Conservation (phyloP, 2,329 filamentous ascomycete species). For the Alternaria sp. region DNA sequence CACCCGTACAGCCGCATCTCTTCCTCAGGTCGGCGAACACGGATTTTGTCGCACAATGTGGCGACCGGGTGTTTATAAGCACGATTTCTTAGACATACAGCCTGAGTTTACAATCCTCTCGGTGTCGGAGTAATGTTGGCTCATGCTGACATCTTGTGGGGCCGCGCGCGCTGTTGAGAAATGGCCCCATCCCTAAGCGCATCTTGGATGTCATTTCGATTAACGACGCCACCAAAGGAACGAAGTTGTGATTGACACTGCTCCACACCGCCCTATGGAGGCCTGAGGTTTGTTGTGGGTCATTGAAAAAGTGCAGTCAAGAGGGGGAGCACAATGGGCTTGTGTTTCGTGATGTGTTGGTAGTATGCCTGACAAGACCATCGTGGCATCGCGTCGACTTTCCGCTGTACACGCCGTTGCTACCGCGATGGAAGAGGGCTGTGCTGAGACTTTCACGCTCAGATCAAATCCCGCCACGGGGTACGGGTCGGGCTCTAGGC, state of each 20-base stretch:
- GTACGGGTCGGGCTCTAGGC: slow-evolving; percentile 10
- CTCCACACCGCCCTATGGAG: neutral
- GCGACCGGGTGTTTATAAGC: neutral
- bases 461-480: slow-evolving; percentile 17
- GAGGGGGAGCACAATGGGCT: neutral
- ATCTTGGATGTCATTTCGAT: slow-evolving; percentile 11
- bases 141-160: slow-evolving; percentile 10
- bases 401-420: slow-evolving; percentile 3
- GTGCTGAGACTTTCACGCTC: slow-evolving; percentile 20
- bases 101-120: neutral
- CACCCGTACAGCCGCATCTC: slow-evolving; percentile 6
- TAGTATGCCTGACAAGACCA: neutral
- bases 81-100: neutral
- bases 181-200: slow-evolving; percentile 11
- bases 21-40: neutral
- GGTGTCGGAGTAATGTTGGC: slow-evolving; percentile 10
- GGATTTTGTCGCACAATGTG: neutral
- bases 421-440: slow-evolving; percentile 10
- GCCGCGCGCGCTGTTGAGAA: slow-evolving; percentile 4
- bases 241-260: neutral
- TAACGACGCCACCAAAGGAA: slow-evolving; percentile 18
- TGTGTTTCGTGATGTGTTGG: neutral
- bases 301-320: neutral
- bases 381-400: slow-evolving; percentile 1
- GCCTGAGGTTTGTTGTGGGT: neutral